Evolutionary conservation across 2,329 filamentous ascomycete species (phyloP).

Genomic region (Fusarium verticillioides): DNA sequence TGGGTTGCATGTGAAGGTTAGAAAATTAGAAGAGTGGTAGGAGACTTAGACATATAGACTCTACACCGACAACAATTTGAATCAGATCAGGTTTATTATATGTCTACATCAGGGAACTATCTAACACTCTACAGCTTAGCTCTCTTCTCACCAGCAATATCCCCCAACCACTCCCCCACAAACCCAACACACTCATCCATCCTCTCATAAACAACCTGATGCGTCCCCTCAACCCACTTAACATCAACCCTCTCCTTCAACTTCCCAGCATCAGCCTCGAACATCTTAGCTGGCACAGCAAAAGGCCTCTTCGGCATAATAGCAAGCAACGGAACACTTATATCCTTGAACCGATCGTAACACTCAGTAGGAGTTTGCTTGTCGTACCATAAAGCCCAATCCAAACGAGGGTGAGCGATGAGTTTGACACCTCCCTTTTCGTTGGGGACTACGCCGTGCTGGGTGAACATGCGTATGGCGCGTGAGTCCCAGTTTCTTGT

Average conservation of each 20-base stretch:
- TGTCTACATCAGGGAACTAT: neutral
- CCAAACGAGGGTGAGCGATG: neutral
- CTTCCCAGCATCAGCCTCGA: neutral
- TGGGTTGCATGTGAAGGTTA: slow-evolving; percentile 76
- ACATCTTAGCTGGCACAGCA: neutral
- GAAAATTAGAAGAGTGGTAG: slow-evolving; percentile 27
- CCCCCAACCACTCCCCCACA: neutral
- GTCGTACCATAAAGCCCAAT: neutral
- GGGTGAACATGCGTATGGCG: neutral
- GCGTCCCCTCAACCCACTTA: neutral
- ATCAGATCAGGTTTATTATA: too few species aligned
- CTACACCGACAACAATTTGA: neutral
- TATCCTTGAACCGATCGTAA: neutral
- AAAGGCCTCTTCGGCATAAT: neutral
- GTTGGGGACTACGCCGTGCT: neutral
- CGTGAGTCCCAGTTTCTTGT: neutral
- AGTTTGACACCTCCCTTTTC: neutral
- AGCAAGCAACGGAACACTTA: neutral
- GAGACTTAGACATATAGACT: too few species aligned
- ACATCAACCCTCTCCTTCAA: neutral
- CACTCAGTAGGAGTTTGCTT: neutral
- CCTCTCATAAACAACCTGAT: neutral
- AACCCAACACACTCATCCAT: neutral
- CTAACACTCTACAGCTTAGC: neutral
- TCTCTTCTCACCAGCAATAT: neutral